Conservation (phyloP, 495 filamentous ascomycete species). For the Penicillium desertorum region DNA sequence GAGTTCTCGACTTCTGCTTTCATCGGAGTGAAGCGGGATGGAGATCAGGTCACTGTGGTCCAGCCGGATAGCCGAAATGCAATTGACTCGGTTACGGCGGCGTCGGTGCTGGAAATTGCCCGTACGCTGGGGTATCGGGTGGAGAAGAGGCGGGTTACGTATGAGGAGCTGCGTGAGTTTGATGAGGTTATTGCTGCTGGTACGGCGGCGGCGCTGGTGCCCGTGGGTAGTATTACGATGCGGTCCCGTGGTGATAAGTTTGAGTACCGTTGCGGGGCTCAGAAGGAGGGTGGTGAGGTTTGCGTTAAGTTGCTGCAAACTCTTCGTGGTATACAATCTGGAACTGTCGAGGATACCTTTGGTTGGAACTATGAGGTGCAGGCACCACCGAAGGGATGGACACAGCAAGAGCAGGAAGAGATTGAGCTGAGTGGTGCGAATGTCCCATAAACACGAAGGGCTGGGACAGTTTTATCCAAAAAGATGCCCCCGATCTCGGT, state of each 20-base stretch:
- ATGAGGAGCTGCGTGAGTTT: conserved; percentile 75
- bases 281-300: conserved; percentile 71
- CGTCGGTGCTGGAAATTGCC: conserved; percentile 67
- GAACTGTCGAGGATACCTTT: conserved; percentile 70
- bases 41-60: conserved; percentile 63
- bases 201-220: conserved; percentile 88
- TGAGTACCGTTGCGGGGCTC: conserved; percentile 56
- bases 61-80: conserved; percentile 78
- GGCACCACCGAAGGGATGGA: conserved; percentile 36
- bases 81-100: conserved; percentile 78
- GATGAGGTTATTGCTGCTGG: conserved; percentile 88
- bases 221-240: conserved; percentile 83
- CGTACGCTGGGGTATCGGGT: conserved; percentile 65
- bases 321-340: conserved; percentile 81
- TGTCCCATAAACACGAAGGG: conserved; percentile 20
- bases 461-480: not conserved
- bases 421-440: conserved; percentile 29
- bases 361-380: conserved; percentile 60
- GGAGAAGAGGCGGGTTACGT: conserved; percentile 55
- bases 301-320: conserved; percentile 68
- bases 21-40: conserved; percentile 63
- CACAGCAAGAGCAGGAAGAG: conserved; percentile 25
- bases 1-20: conserved; percentile 91
- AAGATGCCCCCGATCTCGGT: not conserved
- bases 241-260: conserved; percentile 65